phyloP scores from a whole-genome alignment of 31 red algal species.

The Porphyra umbilicalis region DNA sequence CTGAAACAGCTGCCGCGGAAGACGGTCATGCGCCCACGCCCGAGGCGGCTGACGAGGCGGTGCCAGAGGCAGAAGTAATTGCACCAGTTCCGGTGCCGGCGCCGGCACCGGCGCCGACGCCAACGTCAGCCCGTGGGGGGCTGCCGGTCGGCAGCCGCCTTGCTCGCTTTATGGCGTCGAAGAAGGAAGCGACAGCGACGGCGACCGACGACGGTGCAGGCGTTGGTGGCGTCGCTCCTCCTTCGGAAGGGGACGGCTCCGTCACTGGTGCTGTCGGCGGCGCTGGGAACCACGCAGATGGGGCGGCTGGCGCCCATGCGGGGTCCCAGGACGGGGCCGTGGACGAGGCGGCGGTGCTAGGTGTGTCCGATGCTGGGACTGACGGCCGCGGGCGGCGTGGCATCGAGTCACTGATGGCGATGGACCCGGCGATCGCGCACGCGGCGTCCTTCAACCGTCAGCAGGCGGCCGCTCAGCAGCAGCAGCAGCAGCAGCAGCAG shows the following conservation, averaged over 20 bases:
- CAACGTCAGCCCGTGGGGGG: background rate
- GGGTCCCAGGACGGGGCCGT: constrained; percentile 6
- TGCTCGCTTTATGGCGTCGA: background rate
- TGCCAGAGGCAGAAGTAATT: too few species aligned
- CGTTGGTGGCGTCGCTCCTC: too few species aligned
- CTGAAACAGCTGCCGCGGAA: background rate
- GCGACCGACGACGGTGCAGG: too few species aligned
- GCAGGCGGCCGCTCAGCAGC: background rate
- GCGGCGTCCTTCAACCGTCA: constrained; percentile 11
- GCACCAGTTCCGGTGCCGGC: background rate
- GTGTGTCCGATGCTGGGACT: too few species aligned
- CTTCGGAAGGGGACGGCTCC: background rate
- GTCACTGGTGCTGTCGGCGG: background rate
- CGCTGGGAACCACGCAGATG: background rate
- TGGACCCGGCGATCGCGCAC: constrained; percentile 65
- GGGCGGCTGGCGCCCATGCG: constrained; percentile 7
- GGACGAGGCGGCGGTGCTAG: too few species aligned
- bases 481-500: too few species aligned
- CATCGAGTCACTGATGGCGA: constrained; percentile 44
- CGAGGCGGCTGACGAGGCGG: too few species aligned
- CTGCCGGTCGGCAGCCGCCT: background rate
- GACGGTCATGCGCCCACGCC: too few species aligned
- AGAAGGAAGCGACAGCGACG: background rate
- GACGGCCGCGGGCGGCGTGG: background rate
- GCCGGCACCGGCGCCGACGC: background rate